These are phyloP conservation scores for Malus hybrid DNA, from an alignment of 331 rosid genomes.

Conservation along the genomic window DNA sequence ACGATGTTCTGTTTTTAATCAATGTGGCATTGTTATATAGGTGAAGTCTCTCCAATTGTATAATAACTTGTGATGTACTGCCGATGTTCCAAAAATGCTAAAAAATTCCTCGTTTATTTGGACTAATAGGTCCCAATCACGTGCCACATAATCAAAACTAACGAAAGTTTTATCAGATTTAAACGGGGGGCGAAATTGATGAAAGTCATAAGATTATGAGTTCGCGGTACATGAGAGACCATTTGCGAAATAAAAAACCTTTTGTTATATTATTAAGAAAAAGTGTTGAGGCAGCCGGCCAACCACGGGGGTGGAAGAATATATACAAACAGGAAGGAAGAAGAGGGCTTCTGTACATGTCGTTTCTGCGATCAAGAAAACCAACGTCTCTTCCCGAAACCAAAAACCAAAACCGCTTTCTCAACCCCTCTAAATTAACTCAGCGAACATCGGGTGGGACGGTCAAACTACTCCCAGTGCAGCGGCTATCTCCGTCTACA, in stretches of 20 bases:
- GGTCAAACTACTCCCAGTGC: constrained; percentile 32
- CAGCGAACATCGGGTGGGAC: constrained; percentile 31
- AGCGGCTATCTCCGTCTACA: constrained; percentile 24
- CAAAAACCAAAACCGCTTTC: not conserved
- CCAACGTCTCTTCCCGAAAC: not conserved
- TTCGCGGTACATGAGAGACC: too few species aligned
- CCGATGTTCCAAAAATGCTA: rapidly evolving
- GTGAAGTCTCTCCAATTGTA: too few species aligned
- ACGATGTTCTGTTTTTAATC: too few species aligned
- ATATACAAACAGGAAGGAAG: not conserved
- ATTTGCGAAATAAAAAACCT: not conserved
- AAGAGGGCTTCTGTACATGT: not conserved
- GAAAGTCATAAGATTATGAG: too few species aligned
- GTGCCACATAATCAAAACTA: too few species aligned
- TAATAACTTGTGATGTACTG: too few species aligned
- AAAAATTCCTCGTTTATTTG: too few species aligned
- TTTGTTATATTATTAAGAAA: not conserved
- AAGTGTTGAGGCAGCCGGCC: not conserved
- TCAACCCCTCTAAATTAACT: not conserved
- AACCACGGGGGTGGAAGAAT: not conserved
- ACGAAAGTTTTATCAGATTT: too few species aligned
- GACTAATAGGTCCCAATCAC: too few species aligned
- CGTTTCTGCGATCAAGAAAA: too few species aligned
- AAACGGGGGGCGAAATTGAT: too few species aligned
- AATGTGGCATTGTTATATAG: too few species aligned